Evolutionary conservation across 1,284 basidiomycete genomes (phyloP), one percentile per base, ranked within the genome.

Genomic region (Ganoderma lingzhi): DNA sequence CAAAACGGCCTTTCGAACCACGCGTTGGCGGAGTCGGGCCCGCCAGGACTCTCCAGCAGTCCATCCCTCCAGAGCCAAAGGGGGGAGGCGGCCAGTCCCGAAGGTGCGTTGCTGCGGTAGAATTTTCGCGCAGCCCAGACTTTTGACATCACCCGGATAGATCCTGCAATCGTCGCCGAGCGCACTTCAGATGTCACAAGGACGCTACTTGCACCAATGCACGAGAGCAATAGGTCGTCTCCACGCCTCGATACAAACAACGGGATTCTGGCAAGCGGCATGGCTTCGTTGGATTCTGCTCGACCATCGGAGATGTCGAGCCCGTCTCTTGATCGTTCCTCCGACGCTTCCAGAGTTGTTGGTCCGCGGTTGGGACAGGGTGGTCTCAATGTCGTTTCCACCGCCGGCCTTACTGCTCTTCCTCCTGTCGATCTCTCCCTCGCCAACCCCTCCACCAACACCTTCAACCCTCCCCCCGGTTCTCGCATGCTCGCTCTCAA

Each of bases 401-500:
- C 80, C 58, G 59, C 74, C 8, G 58, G 69, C 30, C 28, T 60
- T 39, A 64, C 73, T 41, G 69, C 76, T 60, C 37, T 72, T 28
- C 68, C 70, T 44, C 64, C 66, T 68, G 32, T 71, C 42, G 77
- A 79, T 37, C 63, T 73, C 3, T 60, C 76, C 23, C 59, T 66
- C 19, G 73, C 74, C 42, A 70, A 71, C 62, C 70, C 76, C 63
- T 75, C 78, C 53, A 71, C 77, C 44, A 74, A 77, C n/a, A 70
- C 78, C 63, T 88, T 91, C 78, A 90, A 90, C 71, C 90, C 90
- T 51, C 90, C 92, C 10, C 80, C 85, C 64, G 92, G 91, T 48
- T 92, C 92, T 66, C 90, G 92, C 67, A 81, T 94, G 61, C 84
- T 94, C 65, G 90, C 91, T 3, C 86, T 94, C 70, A 85, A 84